Evolutionary conservation across 345 rosid genomes (phyloP).

Genomic region (Citropsis articulata): DNA sequence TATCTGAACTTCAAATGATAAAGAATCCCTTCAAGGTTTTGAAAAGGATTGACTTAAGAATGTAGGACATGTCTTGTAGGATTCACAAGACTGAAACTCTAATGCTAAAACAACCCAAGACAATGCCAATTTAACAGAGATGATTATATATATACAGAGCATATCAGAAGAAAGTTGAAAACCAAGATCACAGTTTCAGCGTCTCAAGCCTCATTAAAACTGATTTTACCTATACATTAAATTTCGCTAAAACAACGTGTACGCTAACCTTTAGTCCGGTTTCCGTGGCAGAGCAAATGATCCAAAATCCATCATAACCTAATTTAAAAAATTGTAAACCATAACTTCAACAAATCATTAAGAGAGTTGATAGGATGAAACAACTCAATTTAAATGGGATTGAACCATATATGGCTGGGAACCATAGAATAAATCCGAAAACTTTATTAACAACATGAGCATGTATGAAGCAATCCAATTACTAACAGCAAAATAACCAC

Average conservation of each 20-base stretch:
- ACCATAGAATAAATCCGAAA: background rate
- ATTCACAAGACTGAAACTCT: background rate
- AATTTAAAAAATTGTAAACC: background rate
- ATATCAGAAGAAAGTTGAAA: background rate
- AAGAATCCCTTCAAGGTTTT: background rate
- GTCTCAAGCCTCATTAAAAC: background rate
- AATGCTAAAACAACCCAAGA: background rate
- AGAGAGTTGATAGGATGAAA: background rate
- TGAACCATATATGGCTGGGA: background rate
- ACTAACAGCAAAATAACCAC: background rate
- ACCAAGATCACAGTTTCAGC: background rate
- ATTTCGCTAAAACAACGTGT: background rate
- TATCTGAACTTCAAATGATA: background rate
- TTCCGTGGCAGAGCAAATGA: background rate
- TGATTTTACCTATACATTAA: background rate
- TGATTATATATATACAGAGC: background rate
- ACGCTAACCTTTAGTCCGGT: background rate
- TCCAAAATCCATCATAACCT: background rate
- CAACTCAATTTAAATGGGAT: background rate
- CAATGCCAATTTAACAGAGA: background rate
- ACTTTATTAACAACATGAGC: background rate
- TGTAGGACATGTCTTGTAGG: background rate
- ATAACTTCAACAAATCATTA: background rate
- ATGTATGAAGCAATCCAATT: background rate
- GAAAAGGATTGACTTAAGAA: background rate